Conservation (phyloP, 2,329 filamentous ascomycete species). For the Paracamarosporium sp. region DNA sequence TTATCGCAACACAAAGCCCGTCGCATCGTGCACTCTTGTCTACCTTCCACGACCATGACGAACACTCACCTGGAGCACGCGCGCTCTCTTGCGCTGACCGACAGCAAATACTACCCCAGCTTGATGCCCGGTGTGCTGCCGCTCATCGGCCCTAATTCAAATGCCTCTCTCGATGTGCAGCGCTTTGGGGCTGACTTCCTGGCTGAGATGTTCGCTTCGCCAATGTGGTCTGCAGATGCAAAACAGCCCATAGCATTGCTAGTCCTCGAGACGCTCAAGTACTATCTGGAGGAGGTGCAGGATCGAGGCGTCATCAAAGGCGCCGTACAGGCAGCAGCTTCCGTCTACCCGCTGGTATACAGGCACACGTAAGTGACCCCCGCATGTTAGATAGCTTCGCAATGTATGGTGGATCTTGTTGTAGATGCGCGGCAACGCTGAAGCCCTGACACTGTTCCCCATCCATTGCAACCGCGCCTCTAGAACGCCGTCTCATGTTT, state of each 20-base stretch:
- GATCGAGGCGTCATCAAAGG: slow-evolving; percentile 84
- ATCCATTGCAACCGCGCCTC: slow-evolving; percentile 21
- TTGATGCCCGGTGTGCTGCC: slow-evolving; percentile 94
- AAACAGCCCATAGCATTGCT: slow-evolving; percentile 81
- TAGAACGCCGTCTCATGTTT: slow-evolving; percentile 42
- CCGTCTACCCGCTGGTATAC: slow-evolving; percentile 90
- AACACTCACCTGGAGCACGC: slow-evolving; percentile 84
- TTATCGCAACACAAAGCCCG: slow-evolving; percentile 33
- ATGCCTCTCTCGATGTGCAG: slow-evolving; percentile 73
- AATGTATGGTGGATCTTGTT: background rate
- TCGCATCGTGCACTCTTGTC: slow-evolving; percentile 26
- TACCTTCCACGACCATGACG: slow-evolving; percentile 34
- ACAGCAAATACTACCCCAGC: slow-evolving; percentile 87
- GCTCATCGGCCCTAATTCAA: slow-evolving; percentile 78
- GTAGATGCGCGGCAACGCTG: slow-evolving; percentile 1
- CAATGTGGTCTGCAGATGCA: slow-evolving; percentile 75
- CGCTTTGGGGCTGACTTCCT: slow-evolving; percentile 97
- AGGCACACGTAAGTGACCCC: slow-evolving; percentile 83
- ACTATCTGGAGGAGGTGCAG: slow-evolving; percentile 62
- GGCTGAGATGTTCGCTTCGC: slow-evolving; percentile 93
- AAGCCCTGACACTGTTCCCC: slow-evolving; percentile 18
- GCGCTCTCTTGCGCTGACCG: slow-evolving; percentile 84
- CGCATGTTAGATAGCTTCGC: slow-evolving; percentile 28
- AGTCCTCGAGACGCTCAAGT: slow-evolving; percentile 75
- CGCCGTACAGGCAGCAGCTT: slow-evolving; percentile 86